Evolutionary conservation across 345 rosid genomes (phyloP).

Genomic region (Aquilaria yunnanensis): DNA sequence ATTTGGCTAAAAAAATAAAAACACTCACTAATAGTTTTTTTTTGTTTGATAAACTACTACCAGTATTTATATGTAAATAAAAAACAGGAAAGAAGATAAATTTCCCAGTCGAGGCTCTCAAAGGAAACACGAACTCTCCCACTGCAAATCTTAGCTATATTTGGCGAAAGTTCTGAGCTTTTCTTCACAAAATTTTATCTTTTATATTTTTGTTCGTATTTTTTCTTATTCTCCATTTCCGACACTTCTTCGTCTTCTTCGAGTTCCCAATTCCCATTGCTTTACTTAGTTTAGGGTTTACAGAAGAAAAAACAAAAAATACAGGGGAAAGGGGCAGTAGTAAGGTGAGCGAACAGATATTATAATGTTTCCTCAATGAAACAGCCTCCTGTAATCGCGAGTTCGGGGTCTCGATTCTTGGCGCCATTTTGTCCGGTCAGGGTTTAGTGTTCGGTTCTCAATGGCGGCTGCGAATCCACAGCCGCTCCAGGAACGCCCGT

Average conservation of each 20-base stretch:
- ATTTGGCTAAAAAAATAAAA: too few species aligned
- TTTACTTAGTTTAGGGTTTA: conserved; percentile 24
- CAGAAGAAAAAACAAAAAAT: not conserved
- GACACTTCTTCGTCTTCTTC: conserved; percentile 17
- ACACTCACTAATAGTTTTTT: too few species aligned
- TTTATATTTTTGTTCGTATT: not conserved
- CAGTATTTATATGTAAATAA: not conserved
- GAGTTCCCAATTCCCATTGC: not conserved
- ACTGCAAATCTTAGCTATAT: conserved; percentile 33
- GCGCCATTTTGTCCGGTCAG: conserved; percentile 6
- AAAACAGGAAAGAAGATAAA: not conserved
- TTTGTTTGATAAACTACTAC: too few species aligned
- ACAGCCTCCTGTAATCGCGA: conserved; percentile 13
- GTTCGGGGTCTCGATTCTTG: conserved; percentile 11
- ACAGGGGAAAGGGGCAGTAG: too few species aligned
- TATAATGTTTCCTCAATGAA: conserved; percentile 25
- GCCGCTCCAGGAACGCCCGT: conserved; percentile 43
- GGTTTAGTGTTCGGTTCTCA: not conserved
- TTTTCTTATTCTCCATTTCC: conserved; percentile 4
- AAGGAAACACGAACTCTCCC: conserved; percentile 29
- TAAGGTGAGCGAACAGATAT: not conserved
- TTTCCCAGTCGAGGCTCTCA: conserved; percentile 25
- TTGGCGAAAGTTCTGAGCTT: conserved; percentile 11
- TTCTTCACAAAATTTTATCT: not conserved
- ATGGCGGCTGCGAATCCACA: conserved; percentile 58